phyloP scores from a whole-genome alignment of 2,329 filamentous ascomycete genomes.

The Alternaria panax region DNA sequence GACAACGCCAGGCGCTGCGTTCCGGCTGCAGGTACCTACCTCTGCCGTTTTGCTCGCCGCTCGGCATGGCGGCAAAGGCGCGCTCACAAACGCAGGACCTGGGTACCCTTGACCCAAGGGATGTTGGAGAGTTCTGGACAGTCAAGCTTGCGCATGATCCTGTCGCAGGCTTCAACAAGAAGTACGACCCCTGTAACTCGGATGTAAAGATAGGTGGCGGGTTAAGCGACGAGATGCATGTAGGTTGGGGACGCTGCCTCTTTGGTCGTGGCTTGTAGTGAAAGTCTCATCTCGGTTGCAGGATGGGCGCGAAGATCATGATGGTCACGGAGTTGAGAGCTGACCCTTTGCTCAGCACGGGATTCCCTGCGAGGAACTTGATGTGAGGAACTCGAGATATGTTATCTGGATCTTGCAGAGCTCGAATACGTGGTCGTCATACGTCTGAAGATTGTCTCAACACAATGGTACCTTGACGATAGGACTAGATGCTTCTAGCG shows the following conservation, averaged over 20 bases:
- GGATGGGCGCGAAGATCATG: conserved; percentile 33
- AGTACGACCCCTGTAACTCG: not conserved
- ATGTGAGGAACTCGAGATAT: conserved; percentile 8
- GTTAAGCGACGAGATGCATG: conserved; percentile 11
- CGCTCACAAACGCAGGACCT: conserved; percentile 4
- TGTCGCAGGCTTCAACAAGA: not conserved
- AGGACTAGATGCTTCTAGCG: not conserved
- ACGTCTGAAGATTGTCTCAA: not conserved
- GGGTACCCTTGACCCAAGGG: conserved; percentile 9
- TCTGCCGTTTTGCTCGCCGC: conserved; percentile 17
- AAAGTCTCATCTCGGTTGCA: conserved; percentile 31
- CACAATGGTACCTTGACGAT: not conserved
- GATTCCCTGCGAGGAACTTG: not conserved
- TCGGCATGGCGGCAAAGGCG: conserved; percentile 29
- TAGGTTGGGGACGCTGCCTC: conserved; percentile 14
- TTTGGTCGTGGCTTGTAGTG: conserved; percentile 17
- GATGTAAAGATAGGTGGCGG: conserved; percentile 1
- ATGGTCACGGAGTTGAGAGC: conserved; percentile 12
- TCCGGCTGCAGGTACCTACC: conserved; percentile 17
- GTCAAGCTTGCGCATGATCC: not conserved
- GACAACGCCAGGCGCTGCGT: conserved; percentile 7
- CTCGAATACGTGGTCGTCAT: not conserved
- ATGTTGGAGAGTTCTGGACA: conserved; percentile 3
- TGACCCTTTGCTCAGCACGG: conserved; percentile 4
- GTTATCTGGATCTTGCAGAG: not conserved